Evolutionary conservation across 2,329 filamentous ascomycete species (phyloP).

Genomic region (Talaromyces sp.): DNA sequence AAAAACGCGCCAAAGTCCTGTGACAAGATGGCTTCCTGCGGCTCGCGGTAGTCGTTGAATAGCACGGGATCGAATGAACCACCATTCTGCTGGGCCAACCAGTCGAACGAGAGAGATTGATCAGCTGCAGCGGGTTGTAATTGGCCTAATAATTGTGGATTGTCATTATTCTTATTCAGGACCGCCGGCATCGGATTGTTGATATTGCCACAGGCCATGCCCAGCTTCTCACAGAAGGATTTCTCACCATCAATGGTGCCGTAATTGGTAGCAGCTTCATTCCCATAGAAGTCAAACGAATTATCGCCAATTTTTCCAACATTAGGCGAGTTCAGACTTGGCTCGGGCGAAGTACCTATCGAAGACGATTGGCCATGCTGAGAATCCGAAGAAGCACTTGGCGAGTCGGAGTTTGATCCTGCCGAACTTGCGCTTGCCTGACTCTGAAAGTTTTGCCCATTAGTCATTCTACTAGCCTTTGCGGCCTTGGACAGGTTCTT

Average conservation of each 20-base stretch:
- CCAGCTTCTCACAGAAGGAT: constrained; percentile 44
- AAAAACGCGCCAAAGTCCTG: constrained; percentile 68
- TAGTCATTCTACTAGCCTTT: constrained; percentile 12
- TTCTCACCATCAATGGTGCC: constrained; percentile 40
- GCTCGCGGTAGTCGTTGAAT: constrained; percentile 88
- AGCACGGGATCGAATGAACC: constrained; percentile 87
- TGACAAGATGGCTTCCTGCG: constrained; percentile 74
- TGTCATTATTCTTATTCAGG: constrained; percentile 29
- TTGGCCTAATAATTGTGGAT: constrained; percentile 29
- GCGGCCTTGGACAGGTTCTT: constrained; percentile 12
- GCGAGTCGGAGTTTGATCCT: constrained; percentile 45
- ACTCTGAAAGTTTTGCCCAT: constrained; percentile 21
- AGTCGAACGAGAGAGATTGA: constrained; percentile 50
- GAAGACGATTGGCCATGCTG: constrained; percentile 46
- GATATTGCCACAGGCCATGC: constrained; percentile 45
- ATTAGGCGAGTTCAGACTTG: constrained; percentile 41
- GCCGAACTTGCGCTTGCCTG: constrained; percentile 28
- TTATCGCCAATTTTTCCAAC: constrained; percentile 36
- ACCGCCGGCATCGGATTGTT: constrained; percentile 43
- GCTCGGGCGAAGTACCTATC: constrained; percentile 49
- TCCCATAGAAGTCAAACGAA: constrained; percentile 23
- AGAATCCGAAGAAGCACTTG: constrained; percentile 48
- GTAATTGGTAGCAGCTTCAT: constrained; percentile 27
- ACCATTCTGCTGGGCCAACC: constrained; percentile 74
- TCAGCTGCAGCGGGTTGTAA: constrained; percentile 18